Conservation (phyloP, 352 stramenopile genomes). For the Globisporangium splendens region DNA sequence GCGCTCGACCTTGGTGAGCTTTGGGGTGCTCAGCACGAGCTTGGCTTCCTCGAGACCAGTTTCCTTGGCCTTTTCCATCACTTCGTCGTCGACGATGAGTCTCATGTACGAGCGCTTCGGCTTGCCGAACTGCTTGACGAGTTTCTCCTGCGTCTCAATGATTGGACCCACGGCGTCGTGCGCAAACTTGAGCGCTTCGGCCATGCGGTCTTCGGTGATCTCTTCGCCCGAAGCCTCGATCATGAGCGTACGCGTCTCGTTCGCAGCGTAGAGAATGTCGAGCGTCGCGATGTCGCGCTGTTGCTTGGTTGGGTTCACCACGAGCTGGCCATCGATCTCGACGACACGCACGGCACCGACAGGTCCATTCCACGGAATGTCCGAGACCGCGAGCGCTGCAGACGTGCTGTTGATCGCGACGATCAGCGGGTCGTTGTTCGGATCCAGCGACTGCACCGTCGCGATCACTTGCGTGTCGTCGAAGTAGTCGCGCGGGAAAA, state of each 20-base stretch:
- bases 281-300: conserved; percentile 73
- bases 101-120: conserved; percentile 60
- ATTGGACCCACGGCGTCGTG: conserved; percentile 52
- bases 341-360: conserved; percentile 88
- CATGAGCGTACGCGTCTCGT: conserved; percentile 76
- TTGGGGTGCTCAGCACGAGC: conserved; percentile 26
- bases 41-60: conserved; percentile 47
- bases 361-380: conserved; percentile 89
- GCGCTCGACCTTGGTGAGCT: conserved; percentile 51
- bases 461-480: conserved; percentile 95
- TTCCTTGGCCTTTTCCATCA: conserved; percentile 56
- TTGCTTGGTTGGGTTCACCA: conserved; percentile 89
- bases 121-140: conserved; percentile 56
- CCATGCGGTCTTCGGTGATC: conserved; percentile 66
- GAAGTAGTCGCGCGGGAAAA: conserved; percentile 93
- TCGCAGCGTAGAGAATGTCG: conserved; percentile 85
- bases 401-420: conserved; percentile 89
- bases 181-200: conserved; percentile 74
- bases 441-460: conserved; percentile 86
- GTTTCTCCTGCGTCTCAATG: conserved; percentile 59
- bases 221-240: conserved; percentile 85
- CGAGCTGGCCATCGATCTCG: conserved; percentile 78
- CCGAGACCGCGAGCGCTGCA: conserved; percentile 74
- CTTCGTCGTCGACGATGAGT: conserved; percentile 38
- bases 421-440: conserved; percentile 81